A percentile compares a stretch with the other conserved stretches of the same genome.
These are phyloP conservation scores for Ogataea naganishii DNA, from an alignment of 805 yeast genomes.

Conservation along the genomic window DNA sequence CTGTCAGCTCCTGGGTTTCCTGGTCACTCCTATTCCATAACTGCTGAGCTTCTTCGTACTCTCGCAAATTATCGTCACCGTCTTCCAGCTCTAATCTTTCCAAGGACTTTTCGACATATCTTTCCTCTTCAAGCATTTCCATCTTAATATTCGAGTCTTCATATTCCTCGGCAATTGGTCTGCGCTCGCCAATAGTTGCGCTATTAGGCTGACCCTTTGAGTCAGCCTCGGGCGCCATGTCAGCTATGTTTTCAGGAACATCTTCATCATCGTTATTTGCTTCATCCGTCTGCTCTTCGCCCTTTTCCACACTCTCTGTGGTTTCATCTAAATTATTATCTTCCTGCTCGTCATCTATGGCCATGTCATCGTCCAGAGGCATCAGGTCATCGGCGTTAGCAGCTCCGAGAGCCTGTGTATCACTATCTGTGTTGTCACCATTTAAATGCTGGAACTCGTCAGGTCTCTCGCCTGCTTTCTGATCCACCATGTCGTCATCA, in stretches of 20 bases:
- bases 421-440: constrained; percentile 67
- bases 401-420: constrained; percentile 90
- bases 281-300: constrained; percentile 16
- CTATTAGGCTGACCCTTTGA: constrained; percentile 11
- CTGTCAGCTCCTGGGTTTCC: constrained; percentile 80
- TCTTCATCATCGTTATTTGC: constrained; percentile 21
- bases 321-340: constrained; percentile 24
- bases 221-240: constrained; percentile 12
- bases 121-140: constrained; percentile 21
- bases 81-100: constrained; percentile 12
- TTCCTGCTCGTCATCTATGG: constrained; percentile 63
- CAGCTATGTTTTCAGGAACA: constrained; percentile 20
- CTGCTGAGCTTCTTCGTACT: constrained; percentile 55
- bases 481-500: constrained; percentile 42
- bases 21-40: constrained; percentile 80
- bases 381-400: constrained; percentile 77
- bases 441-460: constrained; percentile 83
- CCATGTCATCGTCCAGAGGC: constrained; percentile 68
- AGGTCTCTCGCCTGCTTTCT: constrained; percentile 56
- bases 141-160: constrained; percentile 41
- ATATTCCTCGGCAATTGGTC: constrained; percentile 16
- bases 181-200: constrained; percentile 14
- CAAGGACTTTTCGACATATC: constrained; percentile 9
- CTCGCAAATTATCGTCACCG: constrained; percentile 12
- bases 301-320: constrained; percentile 23